Conservation (phyloP, 176 grass and related monocot genomes). For the Avena atlantica region DNA sequence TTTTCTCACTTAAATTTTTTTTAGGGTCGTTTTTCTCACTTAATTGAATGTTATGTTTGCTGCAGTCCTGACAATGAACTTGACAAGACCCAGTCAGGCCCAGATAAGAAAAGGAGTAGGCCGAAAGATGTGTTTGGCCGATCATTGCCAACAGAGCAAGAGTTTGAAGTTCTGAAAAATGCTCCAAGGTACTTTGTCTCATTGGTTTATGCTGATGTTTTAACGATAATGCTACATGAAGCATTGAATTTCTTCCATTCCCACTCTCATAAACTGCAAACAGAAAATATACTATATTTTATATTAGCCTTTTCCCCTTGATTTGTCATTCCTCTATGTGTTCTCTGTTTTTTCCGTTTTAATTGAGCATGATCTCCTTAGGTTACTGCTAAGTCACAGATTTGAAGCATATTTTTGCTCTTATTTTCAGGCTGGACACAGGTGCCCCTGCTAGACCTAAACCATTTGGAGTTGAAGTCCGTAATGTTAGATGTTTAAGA, state of each 20-base stretch:
- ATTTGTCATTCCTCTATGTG: neutral
- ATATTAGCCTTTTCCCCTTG: neutral
- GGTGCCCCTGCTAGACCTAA: slow-evolving; percentile 85
- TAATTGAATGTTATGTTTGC: neutral
- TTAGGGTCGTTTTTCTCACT: neutral
- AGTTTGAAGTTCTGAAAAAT: slow-evolving; percentile 98
- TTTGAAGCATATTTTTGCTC: slow-evolving; percentile 3
- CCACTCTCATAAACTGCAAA: neutral
- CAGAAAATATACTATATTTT: neutral
- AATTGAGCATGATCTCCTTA: neutral
- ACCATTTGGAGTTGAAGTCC: slow-evolving; percentile 92
- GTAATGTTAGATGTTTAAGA: slow-evolving; percentile 94
- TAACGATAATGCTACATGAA: neutral
- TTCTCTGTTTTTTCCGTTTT: neutral
- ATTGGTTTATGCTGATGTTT: slow-evolving; percentile 28
- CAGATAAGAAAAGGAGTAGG: slow-evolving; percentile 73
- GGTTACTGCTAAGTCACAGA: slow-evolving; percentile 10
- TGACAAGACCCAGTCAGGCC: slow-evolving; percentile 46
- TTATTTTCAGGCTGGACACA: slow-evolving; percentile 74
- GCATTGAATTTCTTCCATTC: neutral
- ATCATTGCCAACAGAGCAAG: slow-evolving; percentile 84
- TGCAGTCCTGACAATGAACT: slow-evolving; percentile 54
- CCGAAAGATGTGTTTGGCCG: slow-evolving; percentile 95
- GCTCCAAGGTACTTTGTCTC: slow-evolving; percentile 80
- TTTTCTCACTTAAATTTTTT: neutral